Evolutionary conservation across 495 filamentous ascomycete species (phyloP).

Genomic region (Neurospora discreta): DNA sequence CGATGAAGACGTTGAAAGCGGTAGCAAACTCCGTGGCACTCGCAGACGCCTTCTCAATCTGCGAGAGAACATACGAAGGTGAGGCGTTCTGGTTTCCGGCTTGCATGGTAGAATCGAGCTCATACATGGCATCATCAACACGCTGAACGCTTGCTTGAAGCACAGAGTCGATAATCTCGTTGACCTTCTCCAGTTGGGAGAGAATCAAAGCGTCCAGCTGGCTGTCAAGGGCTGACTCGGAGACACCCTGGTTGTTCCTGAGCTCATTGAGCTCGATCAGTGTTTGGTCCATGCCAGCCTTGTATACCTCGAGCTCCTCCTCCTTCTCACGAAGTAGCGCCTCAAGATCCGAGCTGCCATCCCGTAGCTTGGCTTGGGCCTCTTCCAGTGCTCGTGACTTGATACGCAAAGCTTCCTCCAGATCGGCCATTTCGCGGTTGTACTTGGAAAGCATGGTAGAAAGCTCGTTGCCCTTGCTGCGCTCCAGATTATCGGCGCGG

Average conservation of each 20-base stretch:
- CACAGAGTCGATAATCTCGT: slow-evolving; percentile 96
- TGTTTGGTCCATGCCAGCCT: slow-evolving; percentile 93
- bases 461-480: slow-evolving; percentile 84
- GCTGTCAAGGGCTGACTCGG: slow-evolving; percentile 73
- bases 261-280: slow-evolving; percentile 84
- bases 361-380: slow-evolving; percentile 58
- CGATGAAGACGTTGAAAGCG: slow-evolving; percentile 94
- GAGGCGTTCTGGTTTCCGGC: slow-evolving; percentile 97
- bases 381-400: slow-evolving; percentile 89
- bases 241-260: slow-evolving; percentile 53
- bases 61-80: slow-evolving; percentile 88
- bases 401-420: slow-evolving; percentile 83
- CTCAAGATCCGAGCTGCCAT: slow-evolving; percentile 78
- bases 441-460: slow-evolving; percentile 90
- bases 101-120: slow-evolving; percentile 94
- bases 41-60: slow-evolving; percentile 92
- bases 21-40: slow-evolving; percentile 94
- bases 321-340: slow-evolving; percentile 80
- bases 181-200: slow-evolving; percentile 80
- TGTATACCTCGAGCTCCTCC: slow-evolving; percentile 93
- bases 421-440: slow-evolving; percentile 90
- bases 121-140: slow-evolving; percentile 93
- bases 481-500: slow-evolving; percentile 84
- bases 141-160: slow-evolving; percentile 87
- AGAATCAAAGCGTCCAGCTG: slow-evolving; percentile 83